phyloP scores from a whole-genome alignment of 805 yeast species.

The Wickerhamomyces alni region DNA sequence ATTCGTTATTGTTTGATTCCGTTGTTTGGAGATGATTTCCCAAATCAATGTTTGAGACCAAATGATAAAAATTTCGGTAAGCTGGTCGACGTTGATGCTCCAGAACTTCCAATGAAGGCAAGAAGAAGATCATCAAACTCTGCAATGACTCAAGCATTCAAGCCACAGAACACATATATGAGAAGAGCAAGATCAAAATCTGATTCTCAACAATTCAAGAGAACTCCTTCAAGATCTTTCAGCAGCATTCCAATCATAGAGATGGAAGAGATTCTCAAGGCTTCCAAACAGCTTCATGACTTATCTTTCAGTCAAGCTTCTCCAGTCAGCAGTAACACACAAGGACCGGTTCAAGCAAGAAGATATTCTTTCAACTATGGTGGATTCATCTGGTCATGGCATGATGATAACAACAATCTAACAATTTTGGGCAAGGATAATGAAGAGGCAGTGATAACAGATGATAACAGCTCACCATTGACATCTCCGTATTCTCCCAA shows the following conservation, averaged over 20 bases:
- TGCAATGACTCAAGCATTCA: too few species aligned
- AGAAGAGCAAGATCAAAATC: constrained; percentile 17
- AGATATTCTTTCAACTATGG: constrained; percentile 20
- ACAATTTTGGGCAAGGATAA: constrained; percentile 16
- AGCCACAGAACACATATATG: background rate
- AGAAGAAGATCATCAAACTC: constrained; percentile 20
- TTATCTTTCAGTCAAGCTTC: constrained; percentile 7
- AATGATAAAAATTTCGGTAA: constrained; percentile 18
- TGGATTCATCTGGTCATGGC: constrained; percentile 24
- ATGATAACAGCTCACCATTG: constrained; percentile 2
- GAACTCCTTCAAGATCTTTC: background rate
- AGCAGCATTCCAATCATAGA: constrained; percentile 13
- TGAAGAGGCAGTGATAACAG: constrained; percentile 9
- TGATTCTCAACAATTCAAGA: constrained; percentile 8
- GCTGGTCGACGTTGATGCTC: constrained; percentile 14
- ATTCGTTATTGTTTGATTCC: constrained; percentile 75
- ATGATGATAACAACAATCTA: constrained; percentile 14
- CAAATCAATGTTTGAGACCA: constrained; percentile 26
- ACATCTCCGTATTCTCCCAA: background rate
- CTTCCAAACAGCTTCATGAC: constrained; percentile 23
- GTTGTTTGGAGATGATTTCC: constrained; percentile 66
- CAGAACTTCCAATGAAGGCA: constrained; percentile 9
- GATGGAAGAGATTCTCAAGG: constrained; percentile 22
- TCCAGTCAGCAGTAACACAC: background rate
- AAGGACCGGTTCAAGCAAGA: background rate